Percentiles rank a stretch among this genome's conserved stretches.
Conservation (phyloP, 2,329 filamentous ascomycete genomes). For the Botrytis galanthina region DNA sequence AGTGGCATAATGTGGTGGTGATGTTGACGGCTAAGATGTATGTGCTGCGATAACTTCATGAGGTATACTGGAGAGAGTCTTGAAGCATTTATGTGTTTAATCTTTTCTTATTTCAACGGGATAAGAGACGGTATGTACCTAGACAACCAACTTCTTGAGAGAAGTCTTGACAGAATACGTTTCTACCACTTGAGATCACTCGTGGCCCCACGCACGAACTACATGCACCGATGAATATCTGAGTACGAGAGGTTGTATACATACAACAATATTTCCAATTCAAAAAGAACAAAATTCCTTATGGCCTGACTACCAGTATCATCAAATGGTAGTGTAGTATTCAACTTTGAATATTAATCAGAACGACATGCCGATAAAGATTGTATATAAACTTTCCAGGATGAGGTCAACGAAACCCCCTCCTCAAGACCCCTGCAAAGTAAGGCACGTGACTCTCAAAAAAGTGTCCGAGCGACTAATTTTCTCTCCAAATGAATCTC, state of each 20-base stretch:
- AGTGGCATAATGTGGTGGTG: not conserved
- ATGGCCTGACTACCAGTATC: not conserved
- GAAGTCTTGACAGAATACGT: not conserved
- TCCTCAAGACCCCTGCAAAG: not conserved
- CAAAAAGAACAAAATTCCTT: too few species aligned
- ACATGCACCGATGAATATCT: not conserved
- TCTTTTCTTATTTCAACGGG: too few species aligned
- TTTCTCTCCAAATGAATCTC: constrained; percentile 12
- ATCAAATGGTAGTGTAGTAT: not conserved
- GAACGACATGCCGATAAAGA: not conserved
- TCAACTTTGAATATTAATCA: not conserved
- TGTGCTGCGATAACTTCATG: not conserved
- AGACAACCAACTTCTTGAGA: too few species aligned
- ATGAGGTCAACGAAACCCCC: not conserved
- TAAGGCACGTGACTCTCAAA: not conserved
- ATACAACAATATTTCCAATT: not conserved
- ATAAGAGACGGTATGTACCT: not conserved
- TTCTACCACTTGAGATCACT: not conserved
- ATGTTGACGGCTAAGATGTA: not conserved
- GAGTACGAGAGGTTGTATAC: not conserved
- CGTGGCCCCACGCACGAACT: not conserved
- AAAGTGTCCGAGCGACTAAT: constrained; percentile 19
- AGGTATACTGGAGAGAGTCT: not conserved
- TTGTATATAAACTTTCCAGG: not conserved
- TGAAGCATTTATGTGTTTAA: not conserved